Percentiles rank a stretch among this genome's conserved stretches.
These are phyloP conservation scores for Sclerotinia borealis DNA, from an alignment of 2,329 filamentous ascomycete species.

Conservation along the genomic window DNA sequence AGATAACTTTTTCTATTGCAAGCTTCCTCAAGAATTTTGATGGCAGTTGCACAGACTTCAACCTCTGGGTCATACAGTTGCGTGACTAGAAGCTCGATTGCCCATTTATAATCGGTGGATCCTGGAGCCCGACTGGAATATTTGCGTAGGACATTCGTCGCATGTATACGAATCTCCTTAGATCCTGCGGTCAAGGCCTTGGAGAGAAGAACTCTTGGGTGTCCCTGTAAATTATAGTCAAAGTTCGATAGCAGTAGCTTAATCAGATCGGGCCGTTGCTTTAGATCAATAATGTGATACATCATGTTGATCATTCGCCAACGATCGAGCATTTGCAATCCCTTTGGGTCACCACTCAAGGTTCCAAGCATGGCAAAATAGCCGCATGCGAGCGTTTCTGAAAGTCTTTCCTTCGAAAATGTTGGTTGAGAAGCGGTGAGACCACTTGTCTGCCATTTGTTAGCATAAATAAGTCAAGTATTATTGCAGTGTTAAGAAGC, in stretches of 20 bases:
- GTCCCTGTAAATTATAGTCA: conserved; percentile 83
- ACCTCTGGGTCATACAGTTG: conserved; percentile 97
- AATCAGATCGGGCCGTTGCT: conserved; percentile 85
- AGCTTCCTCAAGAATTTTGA: conserved; percentile 95
- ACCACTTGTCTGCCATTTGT: conserved; percentile 51
- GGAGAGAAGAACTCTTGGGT: conserved; percentile 85
- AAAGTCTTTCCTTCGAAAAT: conserved; percentile 78
- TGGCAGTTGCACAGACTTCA: conserved; percentile 90
- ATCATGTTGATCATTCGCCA: conserved; percentile 99
- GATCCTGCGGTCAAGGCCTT: conserved; percentile 89
- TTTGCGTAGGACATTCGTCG: conserved; percentile 79
- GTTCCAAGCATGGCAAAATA: conserved; percentile 92
- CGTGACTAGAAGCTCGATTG: conserved; percentile 92
- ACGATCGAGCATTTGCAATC: conserved; percentile 82
- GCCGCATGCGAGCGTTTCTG: conserved; percentile 81
- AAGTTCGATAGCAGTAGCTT: conserved; percentile 83
- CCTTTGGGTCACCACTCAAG: conserved; percentile 74
- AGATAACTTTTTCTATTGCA: conserved; percentile 88
- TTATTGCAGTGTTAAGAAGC: conserved; percentile 18
- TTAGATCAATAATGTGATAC: conserved; percentile 93
- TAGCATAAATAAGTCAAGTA: conserved; percentile 16
- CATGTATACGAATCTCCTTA: conserved; percentile 85
- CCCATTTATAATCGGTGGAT: conserved; percentile 79
- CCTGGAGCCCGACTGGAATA: conserved; percentile 61
- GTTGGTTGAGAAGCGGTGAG: conserved; percentile 78